These are phyloP conservation scores for Pythium insidiosum DNA, from an alignment of 352 stramenopile species.

Conservation along the genomic window DNA sequence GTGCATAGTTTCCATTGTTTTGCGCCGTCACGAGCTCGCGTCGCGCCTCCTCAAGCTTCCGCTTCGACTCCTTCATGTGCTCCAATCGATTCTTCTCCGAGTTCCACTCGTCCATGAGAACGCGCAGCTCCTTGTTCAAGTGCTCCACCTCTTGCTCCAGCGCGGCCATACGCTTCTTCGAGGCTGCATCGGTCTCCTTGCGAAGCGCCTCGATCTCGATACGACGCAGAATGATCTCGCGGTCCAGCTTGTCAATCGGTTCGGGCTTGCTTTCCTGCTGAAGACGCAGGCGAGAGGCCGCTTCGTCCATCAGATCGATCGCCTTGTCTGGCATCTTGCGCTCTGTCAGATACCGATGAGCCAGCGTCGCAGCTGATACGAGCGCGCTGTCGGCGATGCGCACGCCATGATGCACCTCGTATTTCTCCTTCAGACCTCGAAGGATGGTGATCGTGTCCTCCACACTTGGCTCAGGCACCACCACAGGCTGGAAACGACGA, in stretches of 20 bases:
- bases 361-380: constrained; percentile 90
- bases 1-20: constrained; percentile 68
- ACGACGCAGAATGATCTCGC: constrained; percentile 60
- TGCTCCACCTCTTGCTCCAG: constrained; percentile 63
- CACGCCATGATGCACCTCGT: constrained; percentile 96
- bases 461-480: constrained; percentile 91
- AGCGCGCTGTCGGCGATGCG: constrained; percentile 93
- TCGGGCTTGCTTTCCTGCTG: constrained; percentile 83
- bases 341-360: constrained; percentile 88
- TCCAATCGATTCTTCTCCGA: constrained; percentile 65
- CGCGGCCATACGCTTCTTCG: constrained; percentile 50
- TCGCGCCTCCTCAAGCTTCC: constrained; percentile 65
- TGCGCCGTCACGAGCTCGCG: constrained; percentile 65
- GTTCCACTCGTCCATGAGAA: constrained; percentile 71
- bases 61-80: constrained; percentile 69
- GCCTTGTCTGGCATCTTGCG: constrained; percentile 95
- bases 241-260: constrained; percentile 75
- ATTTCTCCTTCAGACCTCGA: constrained; percentile 93
- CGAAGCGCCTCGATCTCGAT: constrained; percentile 83
- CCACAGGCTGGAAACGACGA: constrained; percentile 95
- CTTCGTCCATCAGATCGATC: constrained; percentile 95
- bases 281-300: constrained; percentile 71
- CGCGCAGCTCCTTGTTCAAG: constrained; percentile 43
- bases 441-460: constrained; percentile 96
- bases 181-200: constrained; percentile 65